Evolutionary conservation across 495 filamentous ascomycete genomes (phyloP).

Genomic region (Penicillium tannophilum): DNA sequence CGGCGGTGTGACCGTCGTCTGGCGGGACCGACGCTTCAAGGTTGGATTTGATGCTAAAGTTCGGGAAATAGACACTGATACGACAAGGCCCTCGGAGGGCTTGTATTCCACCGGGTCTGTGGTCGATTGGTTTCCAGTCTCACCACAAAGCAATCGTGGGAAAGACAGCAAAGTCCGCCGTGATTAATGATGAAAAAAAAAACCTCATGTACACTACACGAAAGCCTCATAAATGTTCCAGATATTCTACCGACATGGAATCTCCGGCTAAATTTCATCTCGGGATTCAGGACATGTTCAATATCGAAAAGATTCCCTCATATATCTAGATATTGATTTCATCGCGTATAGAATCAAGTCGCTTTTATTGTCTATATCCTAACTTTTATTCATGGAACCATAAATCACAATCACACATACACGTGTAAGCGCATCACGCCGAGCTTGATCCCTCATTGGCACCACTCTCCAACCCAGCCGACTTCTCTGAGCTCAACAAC

Average conservation of each 20-base stretch:
- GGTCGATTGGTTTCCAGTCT: conserved; percentile 18
- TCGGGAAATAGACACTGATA: conserved; percentile 42
- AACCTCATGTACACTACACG: conserved; percentile 15
- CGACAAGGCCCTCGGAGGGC: conserved; percentile 11
- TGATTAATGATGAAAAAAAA: conserved; percentile 22
- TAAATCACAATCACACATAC: neutral
- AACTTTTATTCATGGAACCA: conserved; percentile 17
- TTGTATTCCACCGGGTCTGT: conserved; percentile 23
- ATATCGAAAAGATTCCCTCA: neutral
- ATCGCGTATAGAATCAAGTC: conserved; percentile 2
- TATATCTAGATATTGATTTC: neutral
- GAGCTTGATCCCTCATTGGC: conserved; percentile 30
- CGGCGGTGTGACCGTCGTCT: conserved; percentile 79
- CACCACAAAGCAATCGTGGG: conserved; percentile 9
- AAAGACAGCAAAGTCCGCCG: conserved; percentile 28
- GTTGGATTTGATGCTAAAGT: conserved; percentile 85
- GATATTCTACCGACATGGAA: neutral
- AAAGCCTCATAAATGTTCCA: conserved; percentile 3
- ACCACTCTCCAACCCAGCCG: conserved; percentile 37
- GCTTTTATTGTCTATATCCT: conserved; percentile 8
- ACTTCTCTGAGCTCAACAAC: conserved; percentile 46
- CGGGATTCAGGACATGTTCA: neutral
- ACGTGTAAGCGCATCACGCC: conserved; percentile 12
- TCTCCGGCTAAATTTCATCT: neutral
- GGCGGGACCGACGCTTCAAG: conserved; percentile 81